phyloP scores from a whole-genome alignment of 1,284 basidiomycete genomes.

The Sparassis latifolia region DNA sequence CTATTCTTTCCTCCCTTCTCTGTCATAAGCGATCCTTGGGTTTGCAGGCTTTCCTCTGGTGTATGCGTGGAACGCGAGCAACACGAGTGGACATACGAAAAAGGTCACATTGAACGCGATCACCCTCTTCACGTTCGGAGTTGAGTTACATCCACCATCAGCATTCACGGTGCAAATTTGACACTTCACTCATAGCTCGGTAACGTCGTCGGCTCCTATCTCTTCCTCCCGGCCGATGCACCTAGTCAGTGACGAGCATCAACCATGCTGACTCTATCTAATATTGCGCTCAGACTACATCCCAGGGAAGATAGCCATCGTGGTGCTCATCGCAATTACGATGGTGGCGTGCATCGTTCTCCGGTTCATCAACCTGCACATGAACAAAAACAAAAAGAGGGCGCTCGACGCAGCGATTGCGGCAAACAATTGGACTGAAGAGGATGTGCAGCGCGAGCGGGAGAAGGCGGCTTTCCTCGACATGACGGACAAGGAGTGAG shows the following conservation, averaged over 20 bases:
- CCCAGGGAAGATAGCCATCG: slow-evolving; percentile 53
- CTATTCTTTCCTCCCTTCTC: background rate
- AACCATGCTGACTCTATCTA: no score
- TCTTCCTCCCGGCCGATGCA: slow-evolving; percentile 53
- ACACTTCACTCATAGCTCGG: no score
- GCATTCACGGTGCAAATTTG: no score
- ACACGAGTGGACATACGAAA: slow-evolving; percentile 59
- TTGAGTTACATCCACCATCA: slow-evolving; percentile 10
- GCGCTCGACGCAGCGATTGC: slow-evolving; percentile 38
- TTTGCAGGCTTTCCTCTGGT: slow-evolving; percentile 35
- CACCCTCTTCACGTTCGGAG: slow-evolving; percentile 45
- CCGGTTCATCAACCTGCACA: slow-evolving; percentile 43
- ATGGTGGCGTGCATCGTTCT: slow-evolving; percentile 41
- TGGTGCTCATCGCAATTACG: slow-evolving; percentile 46
- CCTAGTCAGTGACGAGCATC: slow-evolving; percentile 20
- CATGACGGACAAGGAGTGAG: slow-evolving; percentile 44
- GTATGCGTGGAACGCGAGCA: slow-evolving; percentile 58
- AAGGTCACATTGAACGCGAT: slow-evolving; percentile 30
- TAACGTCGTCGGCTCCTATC: slow-evolving; percentile 52
- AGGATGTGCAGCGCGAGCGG: slow-evolving; percentile 47
- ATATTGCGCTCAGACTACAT: slow-evolving; percentile 31
- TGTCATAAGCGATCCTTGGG: no score
- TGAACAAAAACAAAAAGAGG: slow-evolving; percentile 42
- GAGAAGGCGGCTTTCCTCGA: slow-evolving; percentile 58
- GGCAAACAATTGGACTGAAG: slow-evolving; percentile 48